Conservation (phyloP, 2,329 filamentous ascomycete species). For the Boeremia lycopersici region DNA sequence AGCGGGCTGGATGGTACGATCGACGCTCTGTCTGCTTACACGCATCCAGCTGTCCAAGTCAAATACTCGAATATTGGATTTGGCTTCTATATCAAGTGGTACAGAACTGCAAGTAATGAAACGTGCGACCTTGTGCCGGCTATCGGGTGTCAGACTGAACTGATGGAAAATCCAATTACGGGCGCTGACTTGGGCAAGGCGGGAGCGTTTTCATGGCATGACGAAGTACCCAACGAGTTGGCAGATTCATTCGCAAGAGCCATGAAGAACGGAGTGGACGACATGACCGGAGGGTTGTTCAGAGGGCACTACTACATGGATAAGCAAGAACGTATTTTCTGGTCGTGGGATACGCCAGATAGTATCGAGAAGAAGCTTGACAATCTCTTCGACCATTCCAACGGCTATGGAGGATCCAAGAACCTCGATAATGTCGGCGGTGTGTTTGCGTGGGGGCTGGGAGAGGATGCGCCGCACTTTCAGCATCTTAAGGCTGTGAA, state of each 20-base stretch:
- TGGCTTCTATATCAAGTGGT: slow-evolving; percentile 73
- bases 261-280: slow-evolving; percentile 59
- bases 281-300: slow-evolving; percentile 58
- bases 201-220: slow-evolving; percentile 47
- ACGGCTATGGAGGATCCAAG: not conserved
- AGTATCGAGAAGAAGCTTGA: slow-evolving; percentile 68
- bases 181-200: slow-evolving; percentile 65
- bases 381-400: slow-evolving; percentile 53
- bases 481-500: slow-evolving; percentile 48
- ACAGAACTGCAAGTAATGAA: slow-evolving; percentile 52
- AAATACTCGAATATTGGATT: slow-evolving; percentile 68
- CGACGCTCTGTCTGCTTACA: slow-evolving; percentile 63
- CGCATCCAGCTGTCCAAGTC: slow-evolving; percentile 58
- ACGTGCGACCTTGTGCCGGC: not conserved
- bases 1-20: slow-evolving; percentile 64
- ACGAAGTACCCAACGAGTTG: slow-evolving; percentile 56
- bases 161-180: slow-evolving; percentile 64
- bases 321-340: slow-evolving; percentile 64
- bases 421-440: slow-evolving; percentile 60
- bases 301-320: slow-evolving; percentile 69
- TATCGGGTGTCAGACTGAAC: slow-evolving; percentile 58
- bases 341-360: slow-evolving; percentile 72
- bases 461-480: slow-evolving; percentile 61
- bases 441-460: slow-evolving; percentile 76
- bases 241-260: slow-evolving; percentile 65